A percentile compares a stretch with the other conserved stretches of the same genome.
These are phyloP conservation scores for Artemisia argyi DNA, from an alignment of 129 eudicot species.

Conservation along the genomic window DNA sequence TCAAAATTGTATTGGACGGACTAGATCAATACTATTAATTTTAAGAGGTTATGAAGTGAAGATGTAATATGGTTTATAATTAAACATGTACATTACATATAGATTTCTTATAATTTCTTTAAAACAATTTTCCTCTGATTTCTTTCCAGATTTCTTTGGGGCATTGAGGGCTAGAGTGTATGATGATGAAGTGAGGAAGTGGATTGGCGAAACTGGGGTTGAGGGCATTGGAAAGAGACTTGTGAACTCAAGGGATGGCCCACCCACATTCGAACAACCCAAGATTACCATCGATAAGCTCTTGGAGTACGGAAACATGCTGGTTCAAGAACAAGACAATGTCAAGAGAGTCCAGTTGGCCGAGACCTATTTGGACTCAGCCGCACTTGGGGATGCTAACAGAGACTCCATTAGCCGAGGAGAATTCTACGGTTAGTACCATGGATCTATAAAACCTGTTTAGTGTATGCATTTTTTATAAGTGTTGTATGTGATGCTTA, in stretches of 20 bases:
- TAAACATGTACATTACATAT: too few species aligned
- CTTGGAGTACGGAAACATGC: conserved; percentile 77
- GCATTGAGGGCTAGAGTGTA: conserved; percentile 98
- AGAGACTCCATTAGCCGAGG: conserved; percentile 64
- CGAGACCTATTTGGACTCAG: conserved; percentile 72
- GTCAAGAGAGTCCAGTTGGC: conserved; percentile 99
- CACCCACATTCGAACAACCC: conserved; percentile 81
- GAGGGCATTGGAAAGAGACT: conserved; percentile 71
- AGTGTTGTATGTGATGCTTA: conserved; percentile 7
- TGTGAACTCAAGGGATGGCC: conserved; percentile 93
- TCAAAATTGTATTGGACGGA: not conserved
- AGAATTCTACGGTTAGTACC: conserved; percentile 67
- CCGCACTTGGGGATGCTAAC: conserved; percentile 97
- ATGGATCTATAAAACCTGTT: not conserved
- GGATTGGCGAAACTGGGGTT: conserved; percentile 60
- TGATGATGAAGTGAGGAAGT: conserved; percentile 89
- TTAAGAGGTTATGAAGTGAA: too few species aligned
- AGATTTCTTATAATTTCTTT: not conserved
- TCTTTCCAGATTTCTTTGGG: conserved; percentile 80
- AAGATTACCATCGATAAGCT: conserved; percentile 80
- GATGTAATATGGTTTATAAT: too few species aligned
- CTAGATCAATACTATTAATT: too few species aligned
- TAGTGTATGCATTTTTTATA: not conserved
- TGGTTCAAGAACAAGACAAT: conserved; percentile 90
- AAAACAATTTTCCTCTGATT: not conserved